Conservation (phyloP, 2,329 filamentous ascomycete genomes). For the Grosmannia penicillata region DNA sequence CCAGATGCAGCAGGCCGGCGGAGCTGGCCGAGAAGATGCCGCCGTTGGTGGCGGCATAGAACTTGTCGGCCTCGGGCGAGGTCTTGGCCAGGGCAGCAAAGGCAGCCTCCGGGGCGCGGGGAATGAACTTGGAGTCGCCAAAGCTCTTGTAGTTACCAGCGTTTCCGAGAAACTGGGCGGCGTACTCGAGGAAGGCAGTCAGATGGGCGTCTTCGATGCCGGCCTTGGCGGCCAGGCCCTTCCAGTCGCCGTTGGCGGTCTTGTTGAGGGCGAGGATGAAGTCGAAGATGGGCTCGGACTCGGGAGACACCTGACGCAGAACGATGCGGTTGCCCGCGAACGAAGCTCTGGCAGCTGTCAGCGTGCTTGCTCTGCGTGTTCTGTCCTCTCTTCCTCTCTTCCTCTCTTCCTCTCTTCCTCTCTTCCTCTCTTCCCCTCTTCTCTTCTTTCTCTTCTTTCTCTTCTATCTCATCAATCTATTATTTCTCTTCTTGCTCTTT, state of each 20-base stretch:
- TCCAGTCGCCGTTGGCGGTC: conserved; percentile 55
- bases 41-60: conserved; percentile 54
- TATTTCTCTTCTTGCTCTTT: no score
- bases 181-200: conserved; percentile 59
- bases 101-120: conserved; percentile 48
- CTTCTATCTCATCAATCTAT: no score
- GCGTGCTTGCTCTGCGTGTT: not conserved
- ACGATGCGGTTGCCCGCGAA: conserved; percentile 66
- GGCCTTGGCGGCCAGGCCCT: conserved; percentile 47
- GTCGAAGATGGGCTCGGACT: conserved; percentile 69
- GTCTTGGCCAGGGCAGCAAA: conserved; percentile 50
- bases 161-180: conserved; percentile 66
- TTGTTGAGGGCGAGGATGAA: conserved; percentile 62
- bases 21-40: conserved; percentile 57
- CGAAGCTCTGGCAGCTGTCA: conserved; percentile 40
- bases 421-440: no score
- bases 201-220: conserved; percentile 49
- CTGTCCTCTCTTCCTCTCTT: no score
- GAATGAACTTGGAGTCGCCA: conserved; percentile 73
- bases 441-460: no score
- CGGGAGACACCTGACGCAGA: conserved; percentile 67
- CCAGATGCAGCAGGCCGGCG: conserved; percentile 55
- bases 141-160: conserved; percentile 79
- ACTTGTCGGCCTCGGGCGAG: conserved; percentile 43
- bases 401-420: no score